Conservation (phyloP, 2,329 filamentous ascomycete species). For the Emericellopsis cladophorae region DNA sequence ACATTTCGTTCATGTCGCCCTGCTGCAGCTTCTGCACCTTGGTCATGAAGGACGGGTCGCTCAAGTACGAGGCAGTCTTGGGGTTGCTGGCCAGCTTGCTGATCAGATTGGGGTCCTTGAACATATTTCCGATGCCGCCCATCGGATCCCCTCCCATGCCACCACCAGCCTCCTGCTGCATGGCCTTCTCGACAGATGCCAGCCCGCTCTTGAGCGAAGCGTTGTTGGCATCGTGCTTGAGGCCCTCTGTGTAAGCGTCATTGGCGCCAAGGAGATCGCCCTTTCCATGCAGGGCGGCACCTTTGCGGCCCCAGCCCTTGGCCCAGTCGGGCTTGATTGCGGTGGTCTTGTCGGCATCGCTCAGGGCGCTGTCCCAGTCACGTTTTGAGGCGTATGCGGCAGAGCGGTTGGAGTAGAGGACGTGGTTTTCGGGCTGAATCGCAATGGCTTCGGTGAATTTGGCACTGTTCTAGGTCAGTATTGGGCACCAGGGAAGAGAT, state of each 20-base stretch:
- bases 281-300: slow-evolving; percentile 75
- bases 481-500: neutral
- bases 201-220: slow-evolving; percentile 85
- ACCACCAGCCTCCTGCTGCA: slow-evolving; percentile 45
- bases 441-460: slow-evolving; percentile 93
- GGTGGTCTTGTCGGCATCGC: slow-evolving; percentile 87
- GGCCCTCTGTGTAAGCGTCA: slow-evolving; percentile 87
- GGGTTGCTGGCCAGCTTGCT: slow-evolving; percentile 89
- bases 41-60: slow-evolving; percentile 76
- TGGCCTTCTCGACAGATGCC: slow-evolving; percentile 73
- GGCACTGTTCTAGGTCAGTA: slow-evolving; percentile 40
- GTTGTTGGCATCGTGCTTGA: slow-evolving; percentile 85
- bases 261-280: slow-evolving; percentile 76
- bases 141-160: slow-evolving; percentile 45
- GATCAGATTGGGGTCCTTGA: slow-evolving; percentile 82
- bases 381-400: slow-evolving; percentile 79
- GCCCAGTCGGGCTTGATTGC: slow-evolving; percentile 96
- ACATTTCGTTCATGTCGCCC: slow-evolving; percentile 62
- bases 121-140: slow-evolving; percentile 78
- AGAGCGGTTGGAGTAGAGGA: slow-evolving; percentile 95
- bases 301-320: slow-evolving; percentile 92
- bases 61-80: slow-evolving; percentile 74
- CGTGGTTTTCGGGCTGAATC: slow-evolving; percentile 80
- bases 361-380: slow-evolving; percentile 72
- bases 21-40: slow-evolving; percentile 73